Conservation (phyloP, 768 basidiomycete genomes). For the Boletus patriciae region DNA sequence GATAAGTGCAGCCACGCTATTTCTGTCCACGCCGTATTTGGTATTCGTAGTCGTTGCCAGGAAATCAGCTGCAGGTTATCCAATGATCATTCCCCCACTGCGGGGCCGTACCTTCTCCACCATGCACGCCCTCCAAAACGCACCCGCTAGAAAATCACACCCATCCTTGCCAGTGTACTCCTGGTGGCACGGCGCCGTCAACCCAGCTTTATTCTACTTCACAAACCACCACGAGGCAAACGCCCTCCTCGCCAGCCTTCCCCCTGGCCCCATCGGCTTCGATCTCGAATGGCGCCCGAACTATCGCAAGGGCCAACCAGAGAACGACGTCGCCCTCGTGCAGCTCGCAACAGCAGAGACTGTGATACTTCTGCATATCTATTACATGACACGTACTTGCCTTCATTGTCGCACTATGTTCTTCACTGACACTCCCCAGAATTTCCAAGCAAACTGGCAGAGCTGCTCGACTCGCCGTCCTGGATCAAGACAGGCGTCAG, state of each 20-base stretch:
- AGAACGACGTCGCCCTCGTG: slow-evolving; percentile 72
- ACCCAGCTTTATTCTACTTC: slow-evolving; percentile 29
- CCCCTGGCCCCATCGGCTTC: slow-evolving; percentile 50
- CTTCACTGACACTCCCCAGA: slow-evolving; percentile 35
- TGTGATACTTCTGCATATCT: slow-evolving; percentile 66
- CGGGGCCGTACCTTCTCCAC: slow-evolving; percentile 5
- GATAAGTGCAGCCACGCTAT: slow-evolving; percentile 6
- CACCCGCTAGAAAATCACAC: neutral
- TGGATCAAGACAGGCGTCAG: slow-evolving; percentile 70
- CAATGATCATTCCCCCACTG: slow-evolving; percentile 1
- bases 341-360: slow-evolving; percentile 61
- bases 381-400: slow-evolving; percentile 49
- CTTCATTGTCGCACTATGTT: neutral
- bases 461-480: slow-evolving; percentile 52
- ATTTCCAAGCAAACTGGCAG: slow-evolving; percentile 51
- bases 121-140: slow-evolving; percentile 6
- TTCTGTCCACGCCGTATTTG: slow-evolving; percentile 18
- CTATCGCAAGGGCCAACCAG: slow-evolving; percentile 48
- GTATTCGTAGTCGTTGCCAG: slow-evolving; percentile 10
- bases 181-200: slow-evolving; percentile 17
- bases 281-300: slow-evolving; percentile 82
- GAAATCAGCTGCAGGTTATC: neutral
- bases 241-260: slow-evolving; percentile 17
- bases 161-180: slow-evolving; percentile 19
- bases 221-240: slow-evolving; percentile 36